Evolutionary conservation across 805 yeast species (phyloP).

Genomic region (Cyberlindnera maclurae): DNA sequence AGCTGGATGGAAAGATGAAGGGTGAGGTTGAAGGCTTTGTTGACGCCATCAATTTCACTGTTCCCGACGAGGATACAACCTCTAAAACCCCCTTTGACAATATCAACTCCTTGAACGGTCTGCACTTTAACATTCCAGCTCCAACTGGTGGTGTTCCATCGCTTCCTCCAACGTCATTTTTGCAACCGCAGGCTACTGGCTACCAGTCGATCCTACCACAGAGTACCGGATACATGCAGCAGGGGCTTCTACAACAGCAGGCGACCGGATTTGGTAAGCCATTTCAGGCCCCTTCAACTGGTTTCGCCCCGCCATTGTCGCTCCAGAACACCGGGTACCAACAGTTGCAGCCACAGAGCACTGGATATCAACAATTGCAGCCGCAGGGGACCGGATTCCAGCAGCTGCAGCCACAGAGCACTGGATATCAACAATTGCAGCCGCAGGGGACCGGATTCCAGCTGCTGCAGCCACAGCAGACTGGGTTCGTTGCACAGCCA

Average conservation of each 20-base stretch:
- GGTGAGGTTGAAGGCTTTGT: constrained; percentile 87
- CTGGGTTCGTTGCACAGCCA: constrained; percentile 23
- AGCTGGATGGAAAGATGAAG: constrained; percentile 61
- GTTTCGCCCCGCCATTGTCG: constrained; percentile 40
- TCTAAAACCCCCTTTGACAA: constrained; percentile 36
- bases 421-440: constrained; percentile 36
- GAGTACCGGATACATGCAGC: constrained; percentile 14
- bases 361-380: constrained; percentile 24
- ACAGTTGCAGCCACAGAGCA: constrained; percentile 23
- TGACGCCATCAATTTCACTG: constrained; percentile 75
- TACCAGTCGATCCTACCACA: constrained; percentile 17
- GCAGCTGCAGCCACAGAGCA: constrained; percentile 40
- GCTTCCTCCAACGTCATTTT: constrained; percentile 15
- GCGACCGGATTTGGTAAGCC: constrained; percentile 10
- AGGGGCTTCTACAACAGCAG: not conserved
- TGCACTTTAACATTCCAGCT: constrained; percentile 21
- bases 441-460: constrained; percentile 30
- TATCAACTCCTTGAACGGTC: constrained; percentile 29
- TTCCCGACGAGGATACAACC: constrained; percentile 45
- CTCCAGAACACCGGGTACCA: constrained; percentile 29
- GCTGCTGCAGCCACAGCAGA: constrained; percentile 26
- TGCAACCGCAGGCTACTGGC: constrained; percentile 1
- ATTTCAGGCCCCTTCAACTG: constrained; percentile 28
- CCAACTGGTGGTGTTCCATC: constrained; percentile 19
- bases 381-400: constrained; percentile 30